Conservation (phyloP, 805 yeast genomes). For the Lipomyces lipofer region DNA sequence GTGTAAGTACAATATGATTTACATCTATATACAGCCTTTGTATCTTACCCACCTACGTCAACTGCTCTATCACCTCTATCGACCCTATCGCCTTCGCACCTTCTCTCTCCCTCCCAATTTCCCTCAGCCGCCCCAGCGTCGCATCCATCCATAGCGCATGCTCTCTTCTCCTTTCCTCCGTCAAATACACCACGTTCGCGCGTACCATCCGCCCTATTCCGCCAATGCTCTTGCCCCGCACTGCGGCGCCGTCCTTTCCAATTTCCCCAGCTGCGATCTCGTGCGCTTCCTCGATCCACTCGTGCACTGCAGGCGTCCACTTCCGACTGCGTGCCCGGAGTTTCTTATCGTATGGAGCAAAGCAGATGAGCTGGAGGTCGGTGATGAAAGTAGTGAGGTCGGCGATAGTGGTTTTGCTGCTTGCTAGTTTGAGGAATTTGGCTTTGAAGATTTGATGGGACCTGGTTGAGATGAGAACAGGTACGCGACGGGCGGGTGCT, state of each 20-base stretch:
- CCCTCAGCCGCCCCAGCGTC: background rate
- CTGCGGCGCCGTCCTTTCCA: background rate
- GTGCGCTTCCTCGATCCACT: constrained; percentile 5
- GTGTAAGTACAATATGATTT: too few relatives aligned
- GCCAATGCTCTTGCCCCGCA: background rate
- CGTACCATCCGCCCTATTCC: constrained; percentile 18
- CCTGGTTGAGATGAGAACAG: background rate
- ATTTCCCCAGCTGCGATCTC: background rate
- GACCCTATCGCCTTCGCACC: too few relatives aligned
- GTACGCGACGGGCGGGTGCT: background rate
- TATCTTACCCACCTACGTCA: too few relatives aligned
- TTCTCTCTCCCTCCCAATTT: constrained; percentile 1
- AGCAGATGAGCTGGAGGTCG: constrained; percentile 14
- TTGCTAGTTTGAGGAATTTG: constrained; percentile 8
- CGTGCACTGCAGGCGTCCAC: constrained; percentile 6
- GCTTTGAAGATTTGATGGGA: constrained; percentile 3
- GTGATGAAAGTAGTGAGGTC: background rate
- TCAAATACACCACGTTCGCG: constrained; percentile 8
- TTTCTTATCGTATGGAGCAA: background rate
- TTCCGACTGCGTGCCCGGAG: background rate
- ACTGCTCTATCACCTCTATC: too few relatives aligned
- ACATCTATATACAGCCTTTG: too few relatives aligned
- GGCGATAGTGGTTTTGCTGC: background rate
- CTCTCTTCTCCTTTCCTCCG: constrained; percentile 6
- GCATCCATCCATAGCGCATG: constrained; percentile 9